Evolutionary conservation across 345 rosid species (phyloP).

Genomic region (Citrus maxima): DNA sequence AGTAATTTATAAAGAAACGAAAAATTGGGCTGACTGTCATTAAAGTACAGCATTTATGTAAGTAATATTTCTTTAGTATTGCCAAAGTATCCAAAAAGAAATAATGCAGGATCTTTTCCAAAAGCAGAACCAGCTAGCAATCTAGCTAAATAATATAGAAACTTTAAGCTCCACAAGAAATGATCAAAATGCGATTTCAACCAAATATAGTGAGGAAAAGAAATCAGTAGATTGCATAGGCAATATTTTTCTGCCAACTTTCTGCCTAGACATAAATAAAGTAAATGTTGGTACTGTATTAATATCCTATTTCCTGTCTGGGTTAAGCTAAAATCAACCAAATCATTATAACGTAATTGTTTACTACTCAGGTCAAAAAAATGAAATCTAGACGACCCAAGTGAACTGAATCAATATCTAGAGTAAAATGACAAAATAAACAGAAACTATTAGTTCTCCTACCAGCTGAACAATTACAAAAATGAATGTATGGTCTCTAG

Average conservation of each 20-base stretch:
- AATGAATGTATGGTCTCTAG: constrained; percentile 89
- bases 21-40: background rate
- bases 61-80: background rate
- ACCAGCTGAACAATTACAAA: constrained; percentile 97
- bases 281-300: background rate
- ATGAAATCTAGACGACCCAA: background rate
- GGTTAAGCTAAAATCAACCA: background rate
- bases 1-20: background rate
- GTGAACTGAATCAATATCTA: background rate
- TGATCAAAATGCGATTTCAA: background rate
- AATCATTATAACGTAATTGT: background rate
- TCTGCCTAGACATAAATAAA: background rate
- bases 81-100: constrained; percentile 3
- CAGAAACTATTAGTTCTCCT: constrained; percentile 13
- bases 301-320: background rate
- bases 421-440: background rate
- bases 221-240: background rate
- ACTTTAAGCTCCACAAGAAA: background rate
- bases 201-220: background rate
- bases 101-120: background rate
- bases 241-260: background rate
- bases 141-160: background rate
- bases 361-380: background rate
- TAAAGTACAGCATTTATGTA: background rate
- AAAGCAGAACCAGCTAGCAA: background rate